Evolutionary conservation across 2,329 filamentous ascomycete species (phyloP).

Genomic region (Fusarium solani-melongenae): DNA sequence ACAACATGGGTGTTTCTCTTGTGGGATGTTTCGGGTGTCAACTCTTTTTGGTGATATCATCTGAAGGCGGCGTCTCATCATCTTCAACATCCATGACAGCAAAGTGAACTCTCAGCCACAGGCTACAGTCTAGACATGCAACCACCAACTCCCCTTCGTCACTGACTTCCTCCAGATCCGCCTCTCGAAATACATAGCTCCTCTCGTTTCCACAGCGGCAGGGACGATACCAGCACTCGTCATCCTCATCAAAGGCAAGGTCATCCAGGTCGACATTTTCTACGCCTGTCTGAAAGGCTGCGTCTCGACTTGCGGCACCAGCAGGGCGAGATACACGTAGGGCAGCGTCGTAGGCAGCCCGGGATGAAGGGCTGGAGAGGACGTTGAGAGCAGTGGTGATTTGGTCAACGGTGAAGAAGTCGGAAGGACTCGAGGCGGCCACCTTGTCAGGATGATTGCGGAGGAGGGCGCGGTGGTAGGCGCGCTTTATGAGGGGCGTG

Average conservation of each 20-base stretch:
- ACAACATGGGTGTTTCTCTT: not conserved
- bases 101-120: slow-evolving; percentile 74
- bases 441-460: slow-evolving; percentile 74
- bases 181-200: slow-evolving; percentile 69
- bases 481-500: slow-evolving; percentile 65
- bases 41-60: slow-evolving; percentile 31
- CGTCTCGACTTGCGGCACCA: slow-evolving; percentile 23
- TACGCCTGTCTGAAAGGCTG: slow-evolving; percentile 66
- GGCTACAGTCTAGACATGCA: slow-evolving; percentile 73
- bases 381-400: slow-evolving; percentile 69
- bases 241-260: slow-evolving; percentile 62
- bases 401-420: slow-evolving; percentile 70
- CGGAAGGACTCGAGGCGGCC: slow-evolving; percentile 15
- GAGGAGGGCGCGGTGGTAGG: slow-evolving; percentile 73
- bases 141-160: slow-evolving; percentile 71
- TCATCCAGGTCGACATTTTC: slow-evolving; percentile 76
- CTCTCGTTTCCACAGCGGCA: slow-evolving; percentile 74
- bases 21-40: slow-evolving; percentile 21
- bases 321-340: slow-evolving; percentile 52
- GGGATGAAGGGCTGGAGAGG: slow-evolving; percentile 62
- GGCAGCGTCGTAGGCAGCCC: slow-evolving; percentile 65
- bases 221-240: slow-evolving; percentile 63
- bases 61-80: slow-evolving; percentile 17
- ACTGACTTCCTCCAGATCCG: slow-evolving; percentile 68
- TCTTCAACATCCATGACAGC: slow-evolving; percentile 59